These are phyloP conservation scores for Fusarium stilboides DNA, from an alignment of 2,329 filamentous ascomycete species.

Conservation along the genomic window DNA sequence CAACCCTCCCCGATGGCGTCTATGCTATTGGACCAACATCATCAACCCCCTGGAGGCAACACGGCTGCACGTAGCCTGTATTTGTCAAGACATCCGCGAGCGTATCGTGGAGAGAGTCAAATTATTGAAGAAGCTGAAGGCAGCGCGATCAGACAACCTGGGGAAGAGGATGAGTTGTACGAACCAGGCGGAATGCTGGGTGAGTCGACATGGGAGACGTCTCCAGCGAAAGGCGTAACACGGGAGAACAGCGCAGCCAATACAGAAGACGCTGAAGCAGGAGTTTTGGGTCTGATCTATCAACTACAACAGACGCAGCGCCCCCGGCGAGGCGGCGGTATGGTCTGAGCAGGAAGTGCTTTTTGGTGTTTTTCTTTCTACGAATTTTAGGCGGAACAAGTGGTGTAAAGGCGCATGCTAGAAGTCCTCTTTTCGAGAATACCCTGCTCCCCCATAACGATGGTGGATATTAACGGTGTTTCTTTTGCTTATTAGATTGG, in stretches of 20 bases:
- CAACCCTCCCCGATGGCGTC: slow-evolving; percentile 78
- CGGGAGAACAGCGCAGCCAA: slow-evolving; percentile 66
- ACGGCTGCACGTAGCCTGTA: slow-evolving; percentile 63
- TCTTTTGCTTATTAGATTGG: slow-evolving; percentile 20
- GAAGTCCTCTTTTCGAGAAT: background rate
- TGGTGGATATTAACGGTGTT: slow-evolving; percentile 5
- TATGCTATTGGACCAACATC: slow-evolving; percentile 81
- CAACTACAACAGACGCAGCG: slow-evolving; percentile 72
- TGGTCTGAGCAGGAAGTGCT: slow-evolving; percentile 46
- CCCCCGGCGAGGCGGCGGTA: slow-evolving; percentile 62
- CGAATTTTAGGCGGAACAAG: background rate
- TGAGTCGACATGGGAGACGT: slow-evolving; percentile 73
- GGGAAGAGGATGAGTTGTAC: slow-evolving; percentile 69
- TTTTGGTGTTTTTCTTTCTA: slow-evolving; percentile 8
- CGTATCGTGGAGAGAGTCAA: slow-evolving; percentile 63
- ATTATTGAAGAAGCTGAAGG: slow-evolving; percentile 71
- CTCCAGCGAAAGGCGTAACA: slow-evolving; percentile 65
- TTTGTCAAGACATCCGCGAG: slow-evolving; percentile 61
- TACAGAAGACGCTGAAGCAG: slow-evolving; percentile 64
- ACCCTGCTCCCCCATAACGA: background rate
- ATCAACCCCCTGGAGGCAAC: slow-evolving; percentile 73
- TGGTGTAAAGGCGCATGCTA: slow-evolving; percentile 28
- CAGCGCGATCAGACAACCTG: slow-evolving; percentile 58
- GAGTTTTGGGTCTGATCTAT: slow-evolving; percentile 71
- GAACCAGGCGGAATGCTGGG: slow-evolving; percentile 67